Base-by-base conservation (phyloP, 2,329 filamentous ascomycete genomes). In the Fusarium bulbicola region DNA sequence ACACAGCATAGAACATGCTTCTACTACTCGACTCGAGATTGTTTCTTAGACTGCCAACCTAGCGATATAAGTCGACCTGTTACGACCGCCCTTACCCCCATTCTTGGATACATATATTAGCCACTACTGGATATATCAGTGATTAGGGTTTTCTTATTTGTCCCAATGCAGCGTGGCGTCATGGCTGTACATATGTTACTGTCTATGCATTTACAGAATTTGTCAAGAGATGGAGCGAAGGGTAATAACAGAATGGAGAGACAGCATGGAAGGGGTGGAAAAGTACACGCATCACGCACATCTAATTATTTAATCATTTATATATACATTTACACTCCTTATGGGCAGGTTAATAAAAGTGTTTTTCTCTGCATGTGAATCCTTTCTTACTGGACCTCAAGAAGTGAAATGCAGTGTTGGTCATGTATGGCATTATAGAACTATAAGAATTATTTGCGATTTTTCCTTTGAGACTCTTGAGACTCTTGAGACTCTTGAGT, bases 151-250 rank as follows among this genome's bases (percentile, higher is more conserved):
- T 57, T 57, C 36, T 63, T 56, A 36, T 50, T 54, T 46, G 37
- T 52, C 47, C 37, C 32, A 47, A 46, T 34, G 56, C 68, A 74
- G 71, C 67, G 63, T 62, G 71, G 71, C 62, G 71, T 69, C 70
- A 63, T 61, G 67, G 71, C 63, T 60, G 59, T 65, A 39, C 54
- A 64, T 43, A 52, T 58, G 10, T 36, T 30, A 34, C 34, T 28
- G 18, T 40, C 32, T 53, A 37, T 62, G 36, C 50, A 46, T 53
- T 67, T 64, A 34, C 40, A 39, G 42, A 50, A n/a, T 68, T 68
- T 52, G 45, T 72, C 42, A 62, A 60, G 47, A 53, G 26, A 26
- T 36, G 66, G 59, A n/a, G 26, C 32, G 26, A 67, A 50, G 20
- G 26, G 39, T 59, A 59, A 58, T 74, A 59, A 59, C 43, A 68